These are phyloP conservation scores for Hypoxylon lienhwacheense DNA, from an alignment of 495 filamentous ascomycete species.

Conservation along the genomic window DNA sequence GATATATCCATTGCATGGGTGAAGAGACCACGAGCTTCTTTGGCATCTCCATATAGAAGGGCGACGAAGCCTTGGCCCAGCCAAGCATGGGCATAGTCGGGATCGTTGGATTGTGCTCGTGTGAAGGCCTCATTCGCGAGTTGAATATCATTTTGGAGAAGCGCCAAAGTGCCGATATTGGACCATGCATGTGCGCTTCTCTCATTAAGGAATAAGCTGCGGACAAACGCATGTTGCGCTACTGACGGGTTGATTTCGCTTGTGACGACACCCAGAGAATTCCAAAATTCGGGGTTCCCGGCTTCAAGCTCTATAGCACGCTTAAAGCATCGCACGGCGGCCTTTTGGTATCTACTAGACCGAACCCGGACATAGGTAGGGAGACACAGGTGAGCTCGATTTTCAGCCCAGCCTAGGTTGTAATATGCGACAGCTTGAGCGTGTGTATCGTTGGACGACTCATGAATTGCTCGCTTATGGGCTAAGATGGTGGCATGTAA, in stretches of 20 bases:
- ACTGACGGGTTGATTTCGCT: constrained; percentile 81
- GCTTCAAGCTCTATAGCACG: constrained; percentile 93
- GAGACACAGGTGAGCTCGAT: constrained; percentile 71
- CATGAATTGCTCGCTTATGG: constrained; percentile 80
- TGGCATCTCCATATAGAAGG: constrained; percentile 66
- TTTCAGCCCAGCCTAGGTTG: constrained; percentile 93
- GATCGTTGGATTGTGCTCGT: constrained; percentile 88
- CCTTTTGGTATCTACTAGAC: constrained; percentile 69
- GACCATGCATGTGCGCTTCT: constrained; percentile 80
- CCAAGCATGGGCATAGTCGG: constrained; percentile 91
- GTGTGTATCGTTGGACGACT: constrained; percentile 72
- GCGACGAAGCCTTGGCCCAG: constrained; percentile 88
- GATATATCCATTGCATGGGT: constrained; percentile 96
- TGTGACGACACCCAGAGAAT: constrained; percentile 88
- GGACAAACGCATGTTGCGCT: constrained; percentile 91
- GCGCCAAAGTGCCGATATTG: constrained; percentile 83
- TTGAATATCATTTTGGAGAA: constrained; percentile 77
- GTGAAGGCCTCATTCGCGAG: constrained; percentile 88
- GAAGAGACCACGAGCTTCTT: constrained; percentile 80
- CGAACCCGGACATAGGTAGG: constrained; percentile 50
- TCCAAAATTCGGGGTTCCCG: constrained; percentile 97
- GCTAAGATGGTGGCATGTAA: constrained; percentile 75
- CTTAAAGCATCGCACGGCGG: constrained; percentile 91
- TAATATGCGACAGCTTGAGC: constrained; percentile 97
- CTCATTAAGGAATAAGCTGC: constrained; percentile 91